Evolutionary conservation across 345 rosid species (phyloP).

Genomic region (Angophora floribunda): DNA sequence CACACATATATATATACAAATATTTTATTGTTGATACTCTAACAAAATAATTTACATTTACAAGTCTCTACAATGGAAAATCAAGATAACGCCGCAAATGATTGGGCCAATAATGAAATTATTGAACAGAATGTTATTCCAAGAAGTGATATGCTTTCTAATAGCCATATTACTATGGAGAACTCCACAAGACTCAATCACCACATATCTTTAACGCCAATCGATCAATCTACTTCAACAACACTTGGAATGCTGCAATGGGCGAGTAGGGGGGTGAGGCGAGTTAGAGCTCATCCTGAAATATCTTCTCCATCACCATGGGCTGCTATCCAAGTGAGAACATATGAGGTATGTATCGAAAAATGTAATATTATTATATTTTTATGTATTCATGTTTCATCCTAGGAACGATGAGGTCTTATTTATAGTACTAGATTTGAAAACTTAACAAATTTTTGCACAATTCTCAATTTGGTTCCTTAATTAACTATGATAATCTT

Average conservation of each 20-base stretch:
- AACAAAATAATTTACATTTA: too few species aligned
- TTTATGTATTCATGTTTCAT: background rate
- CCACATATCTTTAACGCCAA: too few species aligned
- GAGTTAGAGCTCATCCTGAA: background rate
- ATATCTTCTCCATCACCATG: background rate
- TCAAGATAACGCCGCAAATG: too few species aligned
- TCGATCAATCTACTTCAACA: background rate
- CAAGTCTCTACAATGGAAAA: too few species aligned
- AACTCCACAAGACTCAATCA: too few species aligned
- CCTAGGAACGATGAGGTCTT: background rate
- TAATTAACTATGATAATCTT: background rate
- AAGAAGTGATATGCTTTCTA: too few species aligned
- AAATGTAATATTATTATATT: too few species aligned
- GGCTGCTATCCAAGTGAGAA: background rate
- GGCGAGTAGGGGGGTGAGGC: background rate
- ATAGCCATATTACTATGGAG: too few species aligned
- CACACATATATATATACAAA: too few species aligned
- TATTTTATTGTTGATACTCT: too few species aligned
- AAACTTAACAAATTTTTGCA: background rate
- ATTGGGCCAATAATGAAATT: too few species aligned
- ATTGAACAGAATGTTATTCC: too few species aligned
- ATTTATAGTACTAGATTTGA: background rate
- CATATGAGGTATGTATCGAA: fast-evolving
- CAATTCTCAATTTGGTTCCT: background rate
- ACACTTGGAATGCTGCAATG: background rate